phyloP scores from a whole-genome alignment of 768 basidiomycete species.

The Rhodotorula diobovata region DNA sequence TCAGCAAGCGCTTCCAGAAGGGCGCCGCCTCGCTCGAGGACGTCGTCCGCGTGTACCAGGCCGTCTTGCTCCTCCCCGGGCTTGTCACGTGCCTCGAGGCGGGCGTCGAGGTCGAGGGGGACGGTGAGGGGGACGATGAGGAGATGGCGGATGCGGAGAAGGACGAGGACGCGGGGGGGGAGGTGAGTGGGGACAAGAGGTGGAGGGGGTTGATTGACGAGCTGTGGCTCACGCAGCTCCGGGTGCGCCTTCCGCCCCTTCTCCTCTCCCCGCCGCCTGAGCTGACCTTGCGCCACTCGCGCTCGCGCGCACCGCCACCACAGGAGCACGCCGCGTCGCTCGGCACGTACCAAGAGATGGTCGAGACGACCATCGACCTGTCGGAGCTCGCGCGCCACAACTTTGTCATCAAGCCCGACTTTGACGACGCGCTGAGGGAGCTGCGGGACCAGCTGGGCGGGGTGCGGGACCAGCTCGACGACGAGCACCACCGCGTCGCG shows the following conservation, averaged over 20 bases:
- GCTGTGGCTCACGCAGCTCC: conserved; percentile 47
- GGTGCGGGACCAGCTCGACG: conserved; percentile 73
- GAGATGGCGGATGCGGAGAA: not conserved
- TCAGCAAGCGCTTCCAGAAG: conserved; percentile 86
- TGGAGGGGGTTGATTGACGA: conserved; percentile 58
- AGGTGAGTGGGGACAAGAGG: conserved; percentile 17
- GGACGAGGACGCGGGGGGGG: not conserved
- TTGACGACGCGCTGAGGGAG: conserved; percentile 70
- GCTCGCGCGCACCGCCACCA: too few relatives aligned
- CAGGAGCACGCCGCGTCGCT: conserved; percentile 64
- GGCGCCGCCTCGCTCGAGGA: conserved; percentile 80
- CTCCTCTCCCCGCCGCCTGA: too few relatives aligned
- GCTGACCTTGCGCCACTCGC: not conserved
- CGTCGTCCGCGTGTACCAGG: conserved; percentile 92
- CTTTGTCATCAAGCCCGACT: conserved; percentile 86
- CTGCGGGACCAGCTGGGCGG: conserved; percentile 57
- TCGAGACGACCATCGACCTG: conserved; percentile 90
- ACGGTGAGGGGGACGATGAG: conserved; percentile 48
- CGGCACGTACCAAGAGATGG: conserved; percentile 82
- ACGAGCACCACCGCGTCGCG: conserved; percentile 68
- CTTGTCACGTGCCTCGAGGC: conserved; percentile 63
- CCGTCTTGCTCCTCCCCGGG: conserved; percentile 73
- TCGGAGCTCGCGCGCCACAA: conserved; percentile 71
- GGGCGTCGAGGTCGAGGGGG: conserved; percentile 53
- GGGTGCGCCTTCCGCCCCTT: conserved; percentile 1